Conservation (phyloP, 306 rosid species). For the Oemleria cerasiformis region DNA sequence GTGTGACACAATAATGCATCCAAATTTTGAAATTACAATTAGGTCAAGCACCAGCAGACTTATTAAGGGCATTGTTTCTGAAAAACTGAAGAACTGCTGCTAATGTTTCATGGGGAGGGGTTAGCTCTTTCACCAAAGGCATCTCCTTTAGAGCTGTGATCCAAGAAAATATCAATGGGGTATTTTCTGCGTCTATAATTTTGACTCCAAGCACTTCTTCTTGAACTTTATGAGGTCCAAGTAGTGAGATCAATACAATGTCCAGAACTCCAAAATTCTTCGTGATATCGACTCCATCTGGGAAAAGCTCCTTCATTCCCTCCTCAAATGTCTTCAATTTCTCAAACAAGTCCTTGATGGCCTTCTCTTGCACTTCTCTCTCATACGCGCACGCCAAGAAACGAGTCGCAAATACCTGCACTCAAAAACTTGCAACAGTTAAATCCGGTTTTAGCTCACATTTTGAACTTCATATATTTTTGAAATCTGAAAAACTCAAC, state of each 20-base stretch:
- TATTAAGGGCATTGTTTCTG: constrained; percentile 1
- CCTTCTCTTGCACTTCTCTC: constrained; percentile 18
- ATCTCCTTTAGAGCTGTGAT: constrained; percentile 4
- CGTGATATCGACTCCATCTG: not conserved
- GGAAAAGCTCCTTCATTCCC: constrained; percentile 8
- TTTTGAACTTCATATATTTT: no score
- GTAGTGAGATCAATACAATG: not conserved
- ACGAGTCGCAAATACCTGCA: constrained; percentile 2
- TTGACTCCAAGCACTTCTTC: constrained; percentile 26
- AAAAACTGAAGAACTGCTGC: constrained; percentile 4
- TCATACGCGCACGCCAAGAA: not conserved
- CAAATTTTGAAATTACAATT: not conserved
- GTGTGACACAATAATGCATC: not conserved
- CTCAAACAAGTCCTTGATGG: constrained; percentile 12
- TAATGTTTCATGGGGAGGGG: constrained; percentile 20
- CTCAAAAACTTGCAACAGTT: not conserved
- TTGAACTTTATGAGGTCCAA: constrained; percentile 5
- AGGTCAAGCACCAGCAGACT: not conserved
- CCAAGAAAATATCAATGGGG: constrained; percentile 10
- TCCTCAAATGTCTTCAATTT: constrained; percentile 12
- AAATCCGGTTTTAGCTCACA: no score
- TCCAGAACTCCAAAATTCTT: constrained; percentile 22
- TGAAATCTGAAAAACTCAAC: no score
- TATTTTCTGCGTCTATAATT: constrained; percentile 10
- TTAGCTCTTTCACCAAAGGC: constrained; percentile 19